phyloP scores from a whole-genome alignment of 129 eudicot species.

The Arctium minus region DNA sequence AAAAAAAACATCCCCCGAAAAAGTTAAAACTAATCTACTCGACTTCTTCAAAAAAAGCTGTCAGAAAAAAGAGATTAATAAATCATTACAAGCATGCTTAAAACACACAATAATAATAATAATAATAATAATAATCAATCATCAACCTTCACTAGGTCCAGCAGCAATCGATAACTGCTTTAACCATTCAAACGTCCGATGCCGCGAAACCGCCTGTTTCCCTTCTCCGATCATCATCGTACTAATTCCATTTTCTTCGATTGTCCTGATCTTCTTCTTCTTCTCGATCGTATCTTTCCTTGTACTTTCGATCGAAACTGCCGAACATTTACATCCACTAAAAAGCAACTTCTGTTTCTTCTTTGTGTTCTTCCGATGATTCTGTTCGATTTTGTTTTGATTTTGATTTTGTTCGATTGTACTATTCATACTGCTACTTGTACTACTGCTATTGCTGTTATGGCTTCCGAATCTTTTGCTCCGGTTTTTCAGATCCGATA shows the following conservation, averaged over 20 bases:
- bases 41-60: slow-evolving; percentile 16
- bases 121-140: slow-evolving; percentile 15
- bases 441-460: slow-evolving; percentile 50
- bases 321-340: slow-evolving; percentile 66
- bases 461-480: slow-evolving; percentile 44
- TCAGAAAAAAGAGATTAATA: slow-evolving; percentile 17
- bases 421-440: slow-evolving; percentile 30
- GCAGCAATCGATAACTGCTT: slow-evolving; percentile 73
- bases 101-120: not conserved
- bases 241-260: slow-evolving; percentile 9
- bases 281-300: slow-evolving; percentile 10
- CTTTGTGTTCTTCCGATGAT: slow-evolving; percentile 19
- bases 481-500: slow-evolving; percentile 48
- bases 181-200: slow-evolving; percentile 97
- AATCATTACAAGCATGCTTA: slow-evolving; percentile 38
- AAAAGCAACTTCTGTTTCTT: slow-evolving; percentile 37
- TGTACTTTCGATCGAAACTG: slow-evolving; percentile 35
- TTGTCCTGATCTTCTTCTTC: slow-evolving; percentile 14
- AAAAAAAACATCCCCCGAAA: slow-evolving; percentile 23
- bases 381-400: not conserved
- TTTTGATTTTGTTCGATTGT: slow-evolving; percentile 12
- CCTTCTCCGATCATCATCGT: slow-evolving; percentile 24
- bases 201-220: slow-evolving; percentile 63
- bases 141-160: slow-evolving; percentile 22
- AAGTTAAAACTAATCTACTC: slow-evolving; percentile 30